A percentile compares a stretch with the other conserved stretches of the same genome.
Conservation (phyloP, 305 asterid species). For the Plantago rigida region DNA sequence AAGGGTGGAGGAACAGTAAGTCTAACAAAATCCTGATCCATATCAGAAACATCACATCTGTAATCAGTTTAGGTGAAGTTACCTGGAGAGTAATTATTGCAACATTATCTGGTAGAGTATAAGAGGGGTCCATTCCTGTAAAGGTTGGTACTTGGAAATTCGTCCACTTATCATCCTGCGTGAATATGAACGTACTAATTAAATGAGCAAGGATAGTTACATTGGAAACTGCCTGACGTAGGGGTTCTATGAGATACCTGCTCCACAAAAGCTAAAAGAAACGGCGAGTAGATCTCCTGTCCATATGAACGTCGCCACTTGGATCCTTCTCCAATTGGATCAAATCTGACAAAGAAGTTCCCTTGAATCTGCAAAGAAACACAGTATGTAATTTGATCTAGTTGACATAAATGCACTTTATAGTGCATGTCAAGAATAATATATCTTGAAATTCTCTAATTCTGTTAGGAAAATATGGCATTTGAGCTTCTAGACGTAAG, state of each 20-base stretch:
- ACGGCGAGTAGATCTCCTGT: constrained; percentile 86
- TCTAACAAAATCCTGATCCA: neutral
- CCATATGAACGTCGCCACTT: constrained; percentile 95
- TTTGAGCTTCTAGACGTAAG: too few species aligned
- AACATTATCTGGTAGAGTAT: constrained; percentile 75
- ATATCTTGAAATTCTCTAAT: neutral
- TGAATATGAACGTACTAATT: constrained; percentile 3
- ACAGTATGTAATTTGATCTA: constrained; percentile 1
- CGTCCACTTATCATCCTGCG: constrained; percentile 55
- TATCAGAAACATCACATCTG: constrained; percentile 8
- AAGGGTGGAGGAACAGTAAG: constrained; percentile 6
- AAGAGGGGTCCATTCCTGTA: constrained; percentile 73
- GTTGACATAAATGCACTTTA: too few species aligned
- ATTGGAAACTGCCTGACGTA: neutral
- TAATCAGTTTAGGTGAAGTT: constrained; percentile 13
- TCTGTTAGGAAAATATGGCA: too few species aligned
- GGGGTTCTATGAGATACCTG: constrained; percentile 41
- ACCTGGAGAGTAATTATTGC: constrained; percentile 91
- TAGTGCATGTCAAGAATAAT: too few species aligned
- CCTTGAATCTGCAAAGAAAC: constrained; percentile 56
- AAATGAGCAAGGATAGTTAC: constrained; percentile 15
- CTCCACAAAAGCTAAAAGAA: constrained; percentile 79
- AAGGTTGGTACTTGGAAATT: constrained; percentile 55
- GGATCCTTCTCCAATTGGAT: constrained; percentile 87
- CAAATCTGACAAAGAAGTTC: constrained; percentile 63